phyloP scores from a whole-genome alignment of 345 rosid genomes.

The Cardamine chenopodiifolia region DNA sequence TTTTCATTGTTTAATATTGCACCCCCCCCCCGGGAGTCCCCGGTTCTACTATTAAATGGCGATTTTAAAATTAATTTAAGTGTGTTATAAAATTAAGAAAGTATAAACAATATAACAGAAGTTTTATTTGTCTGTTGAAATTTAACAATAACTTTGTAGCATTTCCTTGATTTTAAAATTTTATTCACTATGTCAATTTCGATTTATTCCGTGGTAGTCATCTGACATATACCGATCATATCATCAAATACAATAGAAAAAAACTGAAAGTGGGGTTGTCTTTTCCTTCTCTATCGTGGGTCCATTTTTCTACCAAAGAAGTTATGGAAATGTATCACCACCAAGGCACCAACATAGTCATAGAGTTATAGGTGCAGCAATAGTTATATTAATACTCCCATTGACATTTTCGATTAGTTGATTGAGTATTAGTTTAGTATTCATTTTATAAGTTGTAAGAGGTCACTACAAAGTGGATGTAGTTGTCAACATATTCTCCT shows the following conservation, averaged over 20 bases:
- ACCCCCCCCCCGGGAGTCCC: too few relatives aligned
- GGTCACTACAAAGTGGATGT: background rate
- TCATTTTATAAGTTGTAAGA: background rate
- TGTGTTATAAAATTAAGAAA: too few relatives aligned
- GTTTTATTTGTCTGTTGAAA: too few relatives aligned
- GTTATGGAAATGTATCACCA: slow-evolving; percentile 1
- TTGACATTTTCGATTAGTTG: slow-evolving; percentile 7
- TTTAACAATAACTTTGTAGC: background rate
- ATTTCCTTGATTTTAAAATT: background rate
- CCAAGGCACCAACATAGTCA: slow-evolving; percentile 7
- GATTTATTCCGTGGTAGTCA: background rate
- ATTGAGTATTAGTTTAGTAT: background rate
- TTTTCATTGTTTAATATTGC: too few relatives aligned
- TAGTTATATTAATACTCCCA: background rate
- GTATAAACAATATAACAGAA: too few relatives aligned
- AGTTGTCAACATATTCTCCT: slow-evolving; percentile 10
- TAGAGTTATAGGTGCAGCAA: background rate
- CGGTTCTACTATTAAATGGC: background rate
- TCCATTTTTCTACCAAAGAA: background rate
- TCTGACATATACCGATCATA: background rate
- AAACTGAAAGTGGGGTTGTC: background rate
- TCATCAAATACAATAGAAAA: background rate
- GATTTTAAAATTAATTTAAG: too few relatives aligned
- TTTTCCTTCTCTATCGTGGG: slow-evolving; percentile 5
- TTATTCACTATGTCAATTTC: background rate